Base-by-base conservation (phyloP, 2,329 filamentous ascomycete genomes). In the Teratosphaeria zuluensis region DNA sequence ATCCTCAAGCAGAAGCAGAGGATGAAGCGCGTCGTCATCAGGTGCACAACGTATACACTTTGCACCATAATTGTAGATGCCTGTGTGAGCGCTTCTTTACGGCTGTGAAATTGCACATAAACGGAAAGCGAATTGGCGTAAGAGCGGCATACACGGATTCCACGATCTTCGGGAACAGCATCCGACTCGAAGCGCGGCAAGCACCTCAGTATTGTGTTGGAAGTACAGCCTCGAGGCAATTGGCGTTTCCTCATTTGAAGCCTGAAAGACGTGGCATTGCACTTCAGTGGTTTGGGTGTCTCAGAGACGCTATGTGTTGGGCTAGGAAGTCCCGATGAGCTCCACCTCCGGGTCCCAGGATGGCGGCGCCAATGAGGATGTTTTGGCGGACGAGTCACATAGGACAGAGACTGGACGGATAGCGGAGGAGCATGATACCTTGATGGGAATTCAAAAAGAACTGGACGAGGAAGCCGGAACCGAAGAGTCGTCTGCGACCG, bases 261-360 rank as follows among this genome's bases (percentile, higher is more conserved):
- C 16, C 16, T n/a, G 19, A 2, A 21, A 48, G 42, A 48, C 16
- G 42, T 21, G n/a, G n/a, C n/a, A 48, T 48, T 48, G 16, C n/a
- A 19, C n/a, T 48, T 16, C n/a, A 0, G 9, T 48, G 42, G 42
- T 21, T 4, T 19, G 9, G 42, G 19, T 8, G 42, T 19, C 24
- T 28, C 35, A 52, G 38, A 19, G 54, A 74, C 81, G 80, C 76
- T 71, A 84, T 84, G 81, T 75, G 74, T 72, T 74, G 75, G 74
- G 71, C 68, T 69, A 70, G 68, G 71, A 72, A 70, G 75, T 74
- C 79, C 81, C 78, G 78, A 89, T 89, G 86, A 88, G 84, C 84
- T 84, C 82, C 78, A 82, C 79, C 79, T 80, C 79, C 74, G 79
- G 79, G 78, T 81, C 81, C 78, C 82, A 76, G 74, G 78, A 80